Evolutionary conservation across 2,329 filamentous ascomycete genomes (phyloP).

Genomic region (Geosmithia putterillii): DNA sequence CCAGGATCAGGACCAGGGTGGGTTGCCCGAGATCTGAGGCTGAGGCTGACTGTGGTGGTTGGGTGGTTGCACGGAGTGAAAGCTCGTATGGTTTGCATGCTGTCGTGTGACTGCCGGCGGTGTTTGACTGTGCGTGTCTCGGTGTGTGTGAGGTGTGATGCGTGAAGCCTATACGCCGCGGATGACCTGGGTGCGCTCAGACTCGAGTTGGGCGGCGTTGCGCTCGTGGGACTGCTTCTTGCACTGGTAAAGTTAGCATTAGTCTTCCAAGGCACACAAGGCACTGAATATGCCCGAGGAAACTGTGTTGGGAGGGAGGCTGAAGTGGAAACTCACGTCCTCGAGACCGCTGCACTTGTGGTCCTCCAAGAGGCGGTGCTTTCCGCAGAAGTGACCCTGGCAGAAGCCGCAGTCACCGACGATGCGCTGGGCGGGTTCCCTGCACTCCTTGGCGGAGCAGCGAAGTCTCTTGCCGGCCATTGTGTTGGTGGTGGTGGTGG

Average conservation of each 20-base stretch:
- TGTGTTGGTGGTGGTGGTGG: constrained; percentile 6
- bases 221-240: constrained; percentile 94
- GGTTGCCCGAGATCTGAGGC: too few species aligned
- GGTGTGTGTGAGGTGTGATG: background rate
- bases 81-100: too few species aligned
- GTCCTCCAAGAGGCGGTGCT: constrained; percentile 85
- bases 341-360: constrained; percentile 89
- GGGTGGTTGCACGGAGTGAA: too few species aligned
- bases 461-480: constrained; percentile 69
- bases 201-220: constrained; percentile 84
- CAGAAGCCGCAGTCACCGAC: constrained; percentile 96
- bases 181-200: constrained; percentile 87
- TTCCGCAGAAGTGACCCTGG: constrained; percentile 85
- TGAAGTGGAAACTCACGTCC: constrained; percentile 47
- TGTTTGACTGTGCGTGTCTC: too few species aligned
- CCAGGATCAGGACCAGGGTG: too few species aligned
- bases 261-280: too few species aligned
- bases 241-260: too few species aligned
- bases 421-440: constrained; percentile 76
- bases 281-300: background rate
- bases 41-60: too few species aligned
- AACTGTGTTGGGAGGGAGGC: background rate
- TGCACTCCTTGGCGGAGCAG: constrained; percentile 85
- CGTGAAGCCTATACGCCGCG: constrained; percentile 56
- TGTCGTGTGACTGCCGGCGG: too few species aligned